Evolutionary conservation across 257 asterid species (phyloP).

Genomic region (Perilla frutescens): DNA sequence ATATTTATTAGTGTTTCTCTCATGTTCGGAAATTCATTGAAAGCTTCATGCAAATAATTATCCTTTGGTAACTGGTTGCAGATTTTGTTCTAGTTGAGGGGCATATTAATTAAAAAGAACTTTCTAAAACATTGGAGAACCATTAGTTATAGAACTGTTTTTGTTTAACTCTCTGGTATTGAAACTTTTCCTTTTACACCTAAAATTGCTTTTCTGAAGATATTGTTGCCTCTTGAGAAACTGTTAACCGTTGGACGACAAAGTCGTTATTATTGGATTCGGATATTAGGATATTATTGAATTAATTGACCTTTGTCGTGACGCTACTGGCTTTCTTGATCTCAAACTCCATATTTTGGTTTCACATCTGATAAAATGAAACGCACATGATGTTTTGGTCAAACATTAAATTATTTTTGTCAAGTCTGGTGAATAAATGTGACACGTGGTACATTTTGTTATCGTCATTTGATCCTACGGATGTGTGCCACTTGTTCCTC

Average conservation of each 20-base stretch:
- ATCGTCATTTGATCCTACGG: not conserved
- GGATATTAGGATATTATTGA: not conserved
- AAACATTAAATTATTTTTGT: not conserved
- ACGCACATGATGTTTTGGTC: not conserved
- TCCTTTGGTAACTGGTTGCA: constrained; percentile 11
- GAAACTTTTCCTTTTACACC: constrained; percentile 21
- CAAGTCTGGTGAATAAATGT: not conserved
- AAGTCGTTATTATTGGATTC: not conserved
- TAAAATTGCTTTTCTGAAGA: constrained; percentile 1
- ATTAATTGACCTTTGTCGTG: constrained; percentile 34
- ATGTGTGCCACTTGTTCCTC: not conserved
- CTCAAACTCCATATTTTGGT: constrained; percentile 19
- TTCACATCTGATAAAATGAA: constrained; percentile 2
- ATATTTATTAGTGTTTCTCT: not conserved
- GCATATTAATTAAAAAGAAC: constrained; percentile 14
- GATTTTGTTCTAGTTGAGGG: not conserved
- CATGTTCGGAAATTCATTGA: constrained; percentile 8
- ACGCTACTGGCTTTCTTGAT: constrained; percentile 5
- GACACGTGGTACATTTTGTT: constrained; percentile 20
- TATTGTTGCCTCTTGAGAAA: constrained; percentile 4
- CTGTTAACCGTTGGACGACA: not conserved
- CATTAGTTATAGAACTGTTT: not conserved
- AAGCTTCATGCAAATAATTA: not conserved
- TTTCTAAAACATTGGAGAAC: constrained; percentile 2
- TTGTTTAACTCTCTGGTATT: constrained; percentile 27